Percentiles rank a stretch among this genome's conserved stretches.
phyloP scores from a whole-genome alignment of 495 filamentous ascomycete genomes.

The Tuber brumale region DNA sequence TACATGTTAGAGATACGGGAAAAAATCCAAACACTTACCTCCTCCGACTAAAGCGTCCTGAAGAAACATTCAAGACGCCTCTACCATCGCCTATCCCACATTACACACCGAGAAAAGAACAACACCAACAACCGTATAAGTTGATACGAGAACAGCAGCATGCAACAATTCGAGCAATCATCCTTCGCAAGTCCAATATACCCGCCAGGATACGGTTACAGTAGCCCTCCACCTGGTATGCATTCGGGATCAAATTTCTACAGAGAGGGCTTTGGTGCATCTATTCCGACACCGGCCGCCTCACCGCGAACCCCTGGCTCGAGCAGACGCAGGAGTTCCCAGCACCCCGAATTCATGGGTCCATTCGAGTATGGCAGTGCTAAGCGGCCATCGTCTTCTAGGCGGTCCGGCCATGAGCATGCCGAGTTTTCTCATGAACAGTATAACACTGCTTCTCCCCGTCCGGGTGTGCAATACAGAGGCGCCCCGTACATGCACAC shows the following conservation, averaged over 20 bases:
- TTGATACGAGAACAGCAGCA: constrained; percentile 23
- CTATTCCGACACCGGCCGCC: constrained; percentile 38
- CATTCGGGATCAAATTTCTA: constrained; percentile 33
- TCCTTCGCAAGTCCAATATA: constrained; percentile 37
- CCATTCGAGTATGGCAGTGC: constrained; percentile 31
- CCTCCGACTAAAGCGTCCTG: constrained; percentile 27
- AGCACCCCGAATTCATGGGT: constrained; percentile 31
- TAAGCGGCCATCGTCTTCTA: constrained; percentile 40
- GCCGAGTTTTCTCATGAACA: constrained; percentile 34
- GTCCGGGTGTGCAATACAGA: constrained; percentile 35
- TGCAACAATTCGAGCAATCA: constrained; percentile 40
- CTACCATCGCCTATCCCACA: constrained; percentile 8
- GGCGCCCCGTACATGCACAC: constrained; percentile 33
- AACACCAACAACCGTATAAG: neutral
- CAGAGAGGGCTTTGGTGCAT: constrained; percentile 36
- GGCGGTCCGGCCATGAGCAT: constrained; percentile 34
- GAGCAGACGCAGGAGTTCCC: constrained; percentile 34
- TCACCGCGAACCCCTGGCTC: constrained; percentile 40
- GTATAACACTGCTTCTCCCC: constrained; percentile 37
- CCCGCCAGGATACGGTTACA: constrained; percentile 39
- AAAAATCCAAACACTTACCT: constrained; percentile 20
- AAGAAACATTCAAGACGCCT: constrained; percentile 25
- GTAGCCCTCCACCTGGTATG: constrained; percentile 37
- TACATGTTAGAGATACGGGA: constrained; percentile 41
- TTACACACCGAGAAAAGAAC: neutral